Base-by-base conservation (phyloP, 2,329 filamentous ascomycete genomes). In the Monilinia aucupariae region DNA sequence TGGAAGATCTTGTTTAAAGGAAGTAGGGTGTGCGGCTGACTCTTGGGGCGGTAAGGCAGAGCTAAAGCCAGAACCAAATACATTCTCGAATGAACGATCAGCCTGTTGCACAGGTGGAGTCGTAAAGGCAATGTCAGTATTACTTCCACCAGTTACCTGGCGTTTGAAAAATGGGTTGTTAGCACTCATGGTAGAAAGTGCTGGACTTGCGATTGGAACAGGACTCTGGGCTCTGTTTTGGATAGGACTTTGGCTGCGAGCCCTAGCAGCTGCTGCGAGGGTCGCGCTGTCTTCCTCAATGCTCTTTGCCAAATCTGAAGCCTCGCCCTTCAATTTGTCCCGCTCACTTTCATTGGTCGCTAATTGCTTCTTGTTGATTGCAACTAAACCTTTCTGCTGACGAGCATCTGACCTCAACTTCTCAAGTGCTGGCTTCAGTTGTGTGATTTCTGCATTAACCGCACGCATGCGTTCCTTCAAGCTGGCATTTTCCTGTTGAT, bases 341-440 rank as follows among this genome's bases (percentile, higher is more conserved):
- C 90, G 85, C 75, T 97, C 93, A 54, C 84, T 85, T 75, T 99
- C 94, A 63, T 89, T 91, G 0, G 92, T 97, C 43, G 88, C 85
- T 65, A 97, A 80, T 77, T 99, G 94, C 79, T 99, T 99, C 81
- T 96, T 97, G 78, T 97, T 97, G 78, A 99, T 99, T 50, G 94
- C 92, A 37, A 96, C 93, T 68, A 97, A 81, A 22, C 94, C 94
- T 78, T 96, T 97, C 73, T 97, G 92, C 75, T 97, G 94, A 49
- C 94, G 87, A 32, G 92, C 92, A 70, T 97, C 92, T 15, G 89
- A 91, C 74, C 90, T 92, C 70, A 96, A 82, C 79, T 97, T 97
- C 75, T 99, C 94, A 59, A 99, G 85, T 68, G 93, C 88, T 39
- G 92, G 92, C 75, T 92, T 96, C 48, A 97, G 79, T 75, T 92